phyloP scores from a whole-genome alignment of 2,329 filamentous ascomycete species.

The Thermomyces lanuginosus region DNA sequence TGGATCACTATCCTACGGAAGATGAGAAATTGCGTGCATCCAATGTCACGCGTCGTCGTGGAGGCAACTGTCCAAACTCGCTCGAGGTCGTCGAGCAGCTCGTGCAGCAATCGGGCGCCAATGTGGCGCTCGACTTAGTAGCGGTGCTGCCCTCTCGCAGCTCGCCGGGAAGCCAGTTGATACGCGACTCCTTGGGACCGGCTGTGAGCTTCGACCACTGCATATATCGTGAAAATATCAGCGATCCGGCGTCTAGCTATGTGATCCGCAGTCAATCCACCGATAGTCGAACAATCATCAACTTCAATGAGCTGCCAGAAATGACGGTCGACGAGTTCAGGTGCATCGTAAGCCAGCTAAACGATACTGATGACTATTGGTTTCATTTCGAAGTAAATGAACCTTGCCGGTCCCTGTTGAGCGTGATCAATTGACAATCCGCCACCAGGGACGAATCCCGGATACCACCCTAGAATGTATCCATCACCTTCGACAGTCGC shows the following conservation, averaged over 20 bases:
- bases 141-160: constrained; percentile 37
- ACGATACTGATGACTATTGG: constrained; percentile 30
- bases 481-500: constrained; percentile 33
- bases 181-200: constrained; percentile 39
- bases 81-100: constrained; percentile 55
- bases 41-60: constrained; percentile 42
- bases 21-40: constrained; percentile 58
- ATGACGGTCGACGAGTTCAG: constrained; percentile 50
- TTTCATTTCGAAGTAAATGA: constrained; percentile 54
- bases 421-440: constrained; percentile 4
- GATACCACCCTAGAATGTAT: constrained; percentile 46
- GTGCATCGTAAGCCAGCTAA: constrained; percentile 25
- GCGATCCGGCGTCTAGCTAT: constrained; percentile 50
- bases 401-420: background rate
- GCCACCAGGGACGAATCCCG: constrained; percentile 43
- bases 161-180: constrained; percentile 36
- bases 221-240: constrained; percentile 40
- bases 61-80: constrained; percentile 58
- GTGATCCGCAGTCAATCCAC: constrained; percentile 46
- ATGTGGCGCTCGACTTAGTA: constrained; percentile 21
- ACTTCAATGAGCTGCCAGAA: constrained; percentile 50
- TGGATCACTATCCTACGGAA: constrained; percentile 51
- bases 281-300: constrained; percentile 53
- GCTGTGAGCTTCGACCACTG: constrained; percentile 38
- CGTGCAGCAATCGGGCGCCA: constrained; percentile 12